Base-by-base conservation (phyloP, 1,284 basidiomycete species). In the Porodaedalea pini region DNA sequence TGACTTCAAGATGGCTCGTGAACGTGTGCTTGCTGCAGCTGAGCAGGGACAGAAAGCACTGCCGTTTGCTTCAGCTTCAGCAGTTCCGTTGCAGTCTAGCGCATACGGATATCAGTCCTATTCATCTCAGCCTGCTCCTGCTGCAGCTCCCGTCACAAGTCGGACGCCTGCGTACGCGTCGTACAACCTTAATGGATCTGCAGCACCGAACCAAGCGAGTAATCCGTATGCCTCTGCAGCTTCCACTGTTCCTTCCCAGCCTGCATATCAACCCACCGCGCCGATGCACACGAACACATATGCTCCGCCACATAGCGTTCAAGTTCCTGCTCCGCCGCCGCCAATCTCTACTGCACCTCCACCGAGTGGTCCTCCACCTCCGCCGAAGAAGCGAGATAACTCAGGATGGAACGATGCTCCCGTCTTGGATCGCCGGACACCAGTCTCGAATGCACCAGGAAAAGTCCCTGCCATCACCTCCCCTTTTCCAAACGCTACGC, bases 341-440 rank as follows among this genome's bases (percentile, higher is more conserved):
- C 67, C 65, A 48, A 59, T 23, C 45, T 65, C 57, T 54, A 56
- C 45, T 61, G 37, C 66, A 66, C 29, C 64, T 57, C 47, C 19
- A 39, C 47, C 61, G 62, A 48, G 56, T 60, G 50, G 62, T 64
- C 71, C 70, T 44, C 73, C 75, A 2, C 73, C 75, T 2, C 77
- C 75, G 3, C 66, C 74, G 23, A 86, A 84, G 63, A 80, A 82
- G 34, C 72, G 74, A 41, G 88, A 89, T 60, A 85, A 86, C 43
- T 82, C 85, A 8, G 92, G 92, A 0, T 98, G 94, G 94, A 98
- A 98, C 68, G 95, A 98, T 66, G 84, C 90, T 0, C 93, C 92
- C 1, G 64, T 81, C 6, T 62, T 74, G 5, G 68, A 76, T 11
- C 74, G 78, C 51, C 83, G 85, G 52, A 79, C 79, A 1, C 78